Evolutionary conservation across 2,329 filamentous ascomycete species (phyloP).

Genomic region (Epichloe festucae): DNA sequence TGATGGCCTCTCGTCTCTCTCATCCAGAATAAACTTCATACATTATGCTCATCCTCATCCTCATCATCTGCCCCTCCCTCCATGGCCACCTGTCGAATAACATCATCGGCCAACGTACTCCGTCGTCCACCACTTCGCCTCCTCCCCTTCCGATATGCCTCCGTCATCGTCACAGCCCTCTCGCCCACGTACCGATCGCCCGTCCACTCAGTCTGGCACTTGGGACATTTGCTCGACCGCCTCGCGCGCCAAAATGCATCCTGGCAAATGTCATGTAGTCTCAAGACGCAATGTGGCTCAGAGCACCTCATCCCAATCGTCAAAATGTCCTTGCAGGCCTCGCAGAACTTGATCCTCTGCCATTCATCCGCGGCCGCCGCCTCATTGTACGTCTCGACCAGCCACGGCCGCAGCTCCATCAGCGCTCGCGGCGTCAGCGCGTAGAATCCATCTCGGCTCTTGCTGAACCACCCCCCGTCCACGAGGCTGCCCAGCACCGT

Average conservation of each 20-base stretch:
- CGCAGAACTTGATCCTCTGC: constrained; percentile 74
- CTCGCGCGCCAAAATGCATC: constrained; percentile 59
- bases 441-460: constrained; percentile 59
- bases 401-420: constrained; percentile 73
- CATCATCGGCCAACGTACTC: constrained; percentile 22
- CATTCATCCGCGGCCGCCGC: constrained; percentile 43
- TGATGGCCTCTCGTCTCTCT: too few relatives aligned
- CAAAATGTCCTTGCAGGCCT: constrained; percentile 79
- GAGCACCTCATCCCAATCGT: constrained; percentile 71
- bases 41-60: not conserved
- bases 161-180: constrained; percentile 40
- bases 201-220: constrained; percentile 39
- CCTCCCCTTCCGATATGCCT: constrained; percentile 32
- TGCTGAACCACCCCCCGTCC: constrained; percentile 73
- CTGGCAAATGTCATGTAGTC: constrained; percentile 68
- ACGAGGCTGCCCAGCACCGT: constrained; percentile 55
- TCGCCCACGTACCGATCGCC: constrained; percentile 41
- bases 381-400: constrained; percentile 85
- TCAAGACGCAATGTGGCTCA: constrained; percentile 50
- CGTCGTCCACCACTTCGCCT: constrained; percentile 21
- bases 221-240: constrained; percentile 50
- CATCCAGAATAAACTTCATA: too few relatives aligned
- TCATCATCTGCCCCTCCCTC: constrained; percentile 4
- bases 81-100: constrained; percentile 15
- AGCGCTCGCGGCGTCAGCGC: constrained; percentile 63